Evolutionary conservation across 352 stramenopile genomes (phyloP).

Genomic region (Saprolegnia parasitica): DNA sequence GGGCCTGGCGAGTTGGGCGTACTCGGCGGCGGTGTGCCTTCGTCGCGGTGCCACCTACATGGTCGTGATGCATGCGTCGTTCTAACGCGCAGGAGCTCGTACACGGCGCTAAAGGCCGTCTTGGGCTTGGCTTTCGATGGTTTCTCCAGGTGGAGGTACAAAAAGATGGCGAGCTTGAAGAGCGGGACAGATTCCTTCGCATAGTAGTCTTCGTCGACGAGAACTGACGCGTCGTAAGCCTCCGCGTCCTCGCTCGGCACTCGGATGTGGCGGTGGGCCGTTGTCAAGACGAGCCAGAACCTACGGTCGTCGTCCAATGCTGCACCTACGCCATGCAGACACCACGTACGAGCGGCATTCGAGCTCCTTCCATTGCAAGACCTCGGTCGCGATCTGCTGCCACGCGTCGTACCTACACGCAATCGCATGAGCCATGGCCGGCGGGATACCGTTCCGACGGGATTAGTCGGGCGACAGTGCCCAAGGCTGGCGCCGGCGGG

Average conservation of each 20-base stretch:
- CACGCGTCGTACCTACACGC: constrained; percentile 37
- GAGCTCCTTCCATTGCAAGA: constrained; percentile 77
- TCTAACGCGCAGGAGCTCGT: constrained; percentile 27
- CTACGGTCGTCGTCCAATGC: constrained; percentile 25
- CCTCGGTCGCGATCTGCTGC: constrained; percentile 50
- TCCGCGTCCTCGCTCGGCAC: constrained; percentile 37
- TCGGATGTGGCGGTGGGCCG: constrained; percentile 66
- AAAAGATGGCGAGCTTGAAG: constrained; percentile 71
- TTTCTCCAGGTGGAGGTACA: constrained; percentile 79
- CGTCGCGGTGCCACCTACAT: constrained; percentile 12
- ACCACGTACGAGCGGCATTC: constrained; percentile 55
- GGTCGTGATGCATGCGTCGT: background rate
- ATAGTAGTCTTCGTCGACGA: constrained; percentile 58
- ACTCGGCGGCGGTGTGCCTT: constrained; percentile 35
- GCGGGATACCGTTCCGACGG: background rate
- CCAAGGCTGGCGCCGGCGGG: background rate
- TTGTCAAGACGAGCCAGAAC: constrained; percentile 75
- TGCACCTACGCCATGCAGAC: background rate
- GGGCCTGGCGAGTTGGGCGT: constrained; percentile 56
- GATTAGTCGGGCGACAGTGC: background rate
- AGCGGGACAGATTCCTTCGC: constrained; percentile 50
- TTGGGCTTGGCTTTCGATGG: constrained; percentile 44
- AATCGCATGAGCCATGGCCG: background rate
- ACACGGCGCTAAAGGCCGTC: constrained; percentile 77
- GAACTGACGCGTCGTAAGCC: constrained; percentile 23